Base-by-base conservation (phyloP, 129 eudicot genomes). In the Chrysanthemum seticuspe region DNA sequence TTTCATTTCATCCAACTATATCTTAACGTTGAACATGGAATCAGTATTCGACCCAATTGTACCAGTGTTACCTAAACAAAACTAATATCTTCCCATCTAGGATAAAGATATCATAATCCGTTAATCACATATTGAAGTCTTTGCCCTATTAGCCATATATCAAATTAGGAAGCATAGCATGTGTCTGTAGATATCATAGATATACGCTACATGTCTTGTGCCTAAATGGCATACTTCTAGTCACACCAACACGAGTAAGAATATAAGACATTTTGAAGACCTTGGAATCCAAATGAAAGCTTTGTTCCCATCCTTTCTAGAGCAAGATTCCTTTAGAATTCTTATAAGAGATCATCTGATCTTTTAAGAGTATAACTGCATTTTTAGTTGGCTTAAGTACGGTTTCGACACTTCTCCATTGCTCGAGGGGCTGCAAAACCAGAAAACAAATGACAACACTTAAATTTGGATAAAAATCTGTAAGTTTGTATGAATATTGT, bases 371-470 rank as follows among this genome's bases (percentile, higher is more conserved):
- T 74, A 69, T 76, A 60, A 18, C 58, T 60, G 50, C 13, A 16
- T 16, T 50, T 2, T 2, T 76, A 50, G 7, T 61, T 52, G 47
- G 68, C 27, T 69, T 83, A 83, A 66, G 75, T 83, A 13, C 85
- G 82, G 56, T 68, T 80, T 55, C 78, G 81, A 60, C 84, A 80
- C 70, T 85, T 84, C 84, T 80, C 89, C 86, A 79, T 77, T 67
- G 86, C 87, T 75, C 87, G 75, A 16, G 89, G 87, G 60, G 89
- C 94, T 87, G 83, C 82, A 78, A 59, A 65, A 16, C 25, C 55
- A 36, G 23, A 62, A 70, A 54, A 54, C 13, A 77, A 61, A 31
- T 52, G 62, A 50, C 9, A 47, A 57, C 36, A 61, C 6, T 62
- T n/a, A 61, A 50, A 8, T 12, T 60, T 59, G 5, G 61, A 31